A percentile compares a stretch with the other conserved stretches of the same genome.
These are phyloP conservation scores for Candida nemodendra DNA, from an alignment of 805 yeast species.

Conservation along the genomic window DNA sequence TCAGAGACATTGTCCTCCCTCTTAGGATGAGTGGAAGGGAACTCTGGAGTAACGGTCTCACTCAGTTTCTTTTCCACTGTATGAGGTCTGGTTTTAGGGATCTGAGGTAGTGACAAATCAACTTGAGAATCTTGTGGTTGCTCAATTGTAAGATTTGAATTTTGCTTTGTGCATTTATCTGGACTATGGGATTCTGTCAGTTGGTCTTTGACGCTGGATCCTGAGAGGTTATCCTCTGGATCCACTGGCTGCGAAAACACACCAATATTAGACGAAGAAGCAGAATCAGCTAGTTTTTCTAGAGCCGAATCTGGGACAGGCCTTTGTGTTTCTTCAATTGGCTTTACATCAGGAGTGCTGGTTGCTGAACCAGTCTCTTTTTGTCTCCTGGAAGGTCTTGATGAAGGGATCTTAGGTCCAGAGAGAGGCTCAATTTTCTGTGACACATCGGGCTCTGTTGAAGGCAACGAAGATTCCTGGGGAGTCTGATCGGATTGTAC, in stretches of 20 bases:
- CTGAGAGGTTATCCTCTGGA: neutral
- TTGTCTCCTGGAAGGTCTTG: constrained; percentile 7
- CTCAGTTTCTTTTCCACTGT: neutral
- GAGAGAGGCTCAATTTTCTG: too few species aligned
- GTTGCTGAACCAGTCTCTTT: neutral
- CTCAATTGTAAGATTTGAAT: neutral
- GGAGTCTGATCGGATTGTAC: too few species aligned
- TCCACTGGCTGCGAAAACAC: neutral
- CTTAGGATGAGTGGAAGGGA: constrained; percentile 19
- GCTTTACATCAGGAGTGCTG: too few species aligned
- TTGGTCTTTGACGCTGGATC: too few species aligned
- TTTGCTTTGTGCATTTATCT: constrained; percentile 14
- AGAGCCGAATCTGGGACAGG: too few species aligned
- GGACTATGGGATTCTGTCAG: constrained; percentile 15
- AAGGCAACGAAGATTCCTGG: too few species aligned
- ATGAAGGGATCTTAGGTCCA: constrained; percentile 7
- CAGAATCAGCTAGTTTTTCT: too few species aligned
- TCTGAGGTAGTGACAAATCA: too few species aligned
- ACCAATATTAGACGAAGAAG: too few species aligned
- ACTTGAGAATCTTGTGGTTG: neutral
- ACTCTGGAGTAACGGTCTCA: constrained; percentile 10
- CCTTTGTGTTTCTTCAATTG: too few species aligned
- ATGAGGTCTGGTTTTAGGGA: neutral
- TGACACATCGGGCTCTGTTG: too few species aligned
- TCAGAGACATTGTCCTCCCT: constrained; percentile 1